Conservation (phyloP, 2,329 filamentous ascomycete genomes). For the Thermothelomyces thermophilus region DNA sequence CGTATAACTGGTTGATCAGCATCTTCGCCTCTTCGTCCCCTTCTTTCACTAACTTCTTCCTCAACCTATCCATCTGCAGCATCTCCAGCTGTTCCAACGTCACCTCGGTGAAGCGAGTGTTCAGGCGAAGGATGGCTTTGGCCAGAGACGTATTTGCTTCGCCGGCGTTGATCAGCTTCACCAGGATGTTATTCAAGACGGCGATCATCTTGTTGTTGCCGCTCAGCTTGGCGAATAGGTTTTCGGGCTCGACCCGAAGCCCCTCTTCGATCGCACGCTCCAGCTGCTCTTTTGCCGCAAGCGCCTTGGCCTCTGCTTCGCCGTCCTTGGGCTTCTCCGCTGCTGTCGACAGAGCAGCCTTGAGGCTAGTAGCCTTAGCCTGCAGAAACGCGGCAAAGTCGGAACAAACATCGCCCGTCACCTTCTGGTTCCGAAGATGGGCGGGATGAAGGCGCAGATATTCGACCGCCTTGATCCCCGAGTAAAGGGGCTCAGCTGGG, state of each 20-base stretch:
- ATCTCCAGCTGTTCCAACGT: constrained; percentile 14
- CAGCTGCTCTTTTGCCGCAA: constrained; percentile 14
- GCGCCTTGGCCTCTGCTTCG: constrained; percentile 2
- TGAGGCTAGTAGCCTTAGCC: constrained; percentile 4
- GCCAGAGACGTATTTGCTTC: constrained; percentile 20
- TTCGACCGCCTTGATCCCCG: constrained; percentile 16
- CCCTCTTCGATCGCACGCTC: constrained; percentile 17
- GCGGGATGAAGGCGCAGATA: constrained; percentile 18
- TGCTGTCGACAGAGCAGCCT: constrained; percentile 4
- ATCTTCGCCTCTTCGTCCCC: constrained; percentile 59
- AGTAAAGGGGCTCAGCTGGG: constrained; percentile 18
- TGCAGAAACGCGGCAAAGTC: constrained; percentile 15
- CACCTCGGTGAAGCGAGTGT: constrained; percentile 19
- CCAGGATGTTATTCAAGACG: constrained; percentile 18
- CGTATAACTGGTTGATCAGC: constrained; percentile 44
- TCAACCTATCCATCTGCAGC: constrained; percentile 57
- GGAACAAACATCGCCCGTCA: background rate
- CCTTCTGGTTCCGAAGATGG: constrained; percentile 13
- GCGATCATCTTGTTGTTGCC: constrained; percentile 10
- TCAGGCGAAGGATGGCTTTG: constrained; percentile 23
- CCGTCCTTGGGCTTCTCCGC: constrained; percentile 5
- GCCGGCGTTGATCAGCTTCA: constrained; percentile 19
- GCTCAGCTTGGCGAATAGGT: constrained; percentile 14
- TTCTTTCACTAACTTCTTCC: constrained; percentile 56
- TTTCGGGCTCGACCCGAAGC: constrained; percentile 11